A percentile compares a stretch with the other conserved stretches of the same genome.
These are phyloP conservation scores for Aspergillus oerlinghausenensis DNA, from an alignment of 2,329 filamentous ascomycete genomes.

Conservation along the genomic window DNA sequence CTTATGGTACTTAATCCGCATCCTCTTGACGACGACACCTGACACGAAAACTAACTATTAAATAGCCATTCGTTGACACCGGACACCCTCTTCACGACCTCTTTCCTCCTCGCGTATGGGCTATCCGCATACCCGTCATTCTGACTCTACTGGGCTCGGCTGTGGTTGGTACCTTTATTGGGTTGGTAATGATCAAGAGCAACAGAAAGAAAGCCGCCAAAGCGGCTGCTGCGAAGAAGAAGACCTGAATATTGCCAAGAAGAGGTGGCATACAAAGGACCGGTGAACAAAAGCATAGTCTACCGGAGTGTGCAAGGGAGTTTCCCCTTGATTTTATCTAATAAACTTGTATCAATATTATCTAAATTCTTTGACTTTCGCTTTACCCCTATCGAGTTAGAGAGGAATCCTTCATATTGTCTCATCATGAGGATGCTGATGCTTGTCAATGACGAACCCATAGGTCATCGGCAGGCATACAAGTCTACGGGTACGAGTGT, in stretches of 20 bases:
- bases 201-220: constrained; percentile 96
- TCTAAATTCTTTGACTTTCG: neutral
- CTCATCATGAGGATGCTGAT: neutral
- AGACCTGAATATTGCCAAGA: constrained; percentile 54
- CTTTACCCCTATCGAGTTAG: neutral
- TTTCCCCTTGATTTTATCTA: neutral
- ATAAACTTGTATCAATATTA: neutral
- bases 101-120: constrained; percentile 97
- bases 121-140: constrained; percentile 96
- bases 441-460: neutral
- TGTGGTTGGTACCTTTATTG: constrained; percentile 92
- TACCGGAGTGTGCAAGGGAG: neutral
- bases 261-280: neutral
- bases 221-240: constrained; percentile 76
- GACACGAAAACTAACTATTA: neutral
- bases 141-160: constrained; percentile 86
- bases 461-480: neutral
- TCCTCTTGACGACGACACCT: neutral
- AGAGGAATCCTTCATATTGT: neutral
- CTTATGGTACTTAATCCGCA: constrained; percentile 67
- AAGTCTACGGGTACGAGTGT: neutral
- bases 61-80: constrained; percentile 90
- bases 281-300: neutral
- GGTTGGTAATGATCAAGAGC: constrained; percentile 97
- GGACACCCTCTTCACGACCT: constrained; percentile 89